phyloP scores from a whole-genome alignment of 768 basidiomycete genomes.

The Amanita muscaria region DNA sequence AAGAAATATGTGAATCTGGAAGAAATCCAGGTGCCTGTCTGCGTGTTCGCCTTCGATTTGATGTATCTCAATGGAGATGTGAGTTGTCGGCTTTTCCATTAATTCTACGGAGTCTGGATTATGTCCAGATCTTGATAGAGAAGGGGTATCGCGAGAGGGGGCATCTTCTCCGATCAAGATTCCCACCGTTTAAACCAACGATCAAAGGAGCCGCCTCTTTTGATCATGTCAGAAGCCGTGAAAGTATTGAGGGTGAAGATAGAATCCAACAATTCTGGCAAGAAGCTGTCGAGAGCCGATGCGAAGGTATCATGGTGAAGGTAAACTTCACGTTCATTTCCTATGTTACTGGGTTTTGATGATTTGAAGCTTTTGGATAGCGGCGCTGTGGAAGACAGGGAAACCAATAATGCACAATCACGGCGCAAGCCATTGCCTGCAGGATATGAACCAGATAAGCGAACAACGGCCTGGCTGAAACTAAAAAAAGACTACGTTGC shows the following conservation, averaged over 20 bases:
- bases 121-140: conserved; percentile 52
- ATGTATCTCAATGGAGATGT: conserved; percentile 82
- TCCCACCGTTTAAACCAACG: conserved; percentile 43
- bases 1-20: conserved; percentile 72
- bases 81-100: conserved; percentile 17
- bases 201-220: conserved; percentile 48
- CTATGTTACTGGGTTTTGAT: not conserved
- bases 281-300: conserved; percentile 63
- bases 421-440: conserved; percentile 67
- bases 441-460: conserved; percentile 85
- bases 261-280: conserved; percentile 70
- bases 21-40: conserved; percentile 71
- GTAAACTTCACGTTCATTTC: conserved; percentile 28
- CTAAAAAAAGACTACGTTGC: conserved; percentile 89
- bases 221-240: conserved; percentile 64
- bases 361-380: conserved; percentile 54
- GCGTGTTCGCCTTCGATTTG: conserved; percentile 83
- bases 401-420: conserved; percentile 24
- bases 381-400: conserved; percentile 27
- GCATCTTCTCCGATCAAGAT: conserved; percentile 48
- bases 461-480: conserved; percentile 84
- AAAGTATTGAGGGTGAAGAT: conserved; percentile 53
- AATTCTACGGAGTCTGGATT: not conserved
- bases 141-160: conserved; percentile 67
- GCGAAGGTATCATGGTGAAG: conserved; percentile 95